Base-by-base conservation (phyloP, 1,284 basidiomycete species). In the Veloboletus limbatus region DNA sequence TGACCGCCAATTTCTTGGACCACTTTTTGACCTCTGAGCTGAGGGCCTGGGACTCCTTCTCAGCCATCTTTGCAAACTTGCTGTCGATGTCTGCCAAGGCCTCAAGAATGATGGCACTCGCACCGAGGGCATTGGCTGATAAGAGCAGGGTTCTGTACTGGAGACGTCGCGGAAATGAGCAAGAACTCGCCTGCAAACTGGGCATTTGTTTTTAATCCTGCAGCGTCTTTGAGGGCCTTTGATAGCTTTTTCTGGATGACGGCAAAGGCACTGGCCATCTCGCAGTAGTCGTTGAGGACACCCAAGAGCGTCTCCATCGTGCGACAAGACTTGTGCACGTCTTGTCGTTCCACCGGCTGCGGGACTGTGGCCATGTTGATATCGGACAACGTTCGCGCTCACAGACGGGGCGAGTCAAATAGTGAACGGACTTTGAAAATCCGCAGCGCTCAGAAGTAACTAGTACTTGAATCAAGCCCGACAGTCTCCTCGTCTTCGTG, bases 281-380 rank as follows among this genome's bases (percentile, higher is more conserved):
- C 83, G 58, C 79, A 84, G 59, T 89, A 89, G 62, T 88, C 84
- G 55, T 79, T 81, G 48, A 90, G 72, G 41, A 80, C 67, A 54
- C 73, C 76, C 45, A 87, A 75, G 28, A 88, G 74, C 8, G 71
- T 69, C 57, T 90, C 87, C 44, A 89, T 70, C 8, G 83, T 76
- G 62, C 82, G 85, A 73, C 87, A 88, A 4, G 84, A 81, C 63
- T 84, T 88, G 72, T 88, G 87, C 17, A 89, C 76, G 51, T 89
- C 86, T 14, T 69, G 59, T 33, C 85, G 77, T 49, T 88, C 85
- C 10, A 69, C 63, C n/a, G n/a, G n/a, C n/a, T n/a, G n/a, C n/a
- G n/a, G n/a, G n/a, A n/a, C n/a, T n/a, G n/a, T n/a, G n/a, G n/a
- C n/a, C n/a, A n/a, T n/a, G n/a, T n/a, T n/a, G n/a, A n/a, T n/a